A percentile compares a stretch with the other conserved stretches of the same genome.
Evolutionary conservation across 176 grass and related monocot genomes (phyloP).

Genomic region (Zizania latifolia): DNA sequence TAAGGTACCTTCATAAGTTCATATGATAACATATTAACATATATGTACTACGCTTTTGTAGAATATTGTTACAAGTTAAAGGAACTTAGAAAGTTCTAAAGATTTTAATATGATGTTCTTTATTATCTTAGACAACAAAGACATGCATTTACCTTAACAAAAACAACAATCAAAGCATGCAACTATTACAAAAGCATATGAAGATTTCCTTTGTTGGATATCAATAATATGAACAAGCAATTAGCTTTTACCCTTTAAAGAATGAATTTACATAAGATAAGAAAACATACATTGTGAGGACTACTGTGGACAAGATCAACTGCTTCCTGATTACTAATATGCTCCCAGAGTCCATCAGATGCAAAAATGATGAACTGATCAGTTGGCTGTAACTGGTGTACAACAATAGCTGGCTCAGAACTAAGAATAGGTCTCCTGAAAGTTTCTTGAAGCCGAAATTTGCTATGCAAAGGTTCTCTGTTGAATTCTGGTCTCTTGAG

Average conservation of each 20-base stretch:
- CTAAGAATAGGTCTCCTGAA: conserved; percentile 70
- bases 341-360: conserved; percentile 95
- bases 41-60: neutral
- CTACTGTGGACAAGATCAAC: conserved; percentile 69
- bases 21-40: neutral
- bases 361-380: conserved; percentile 94
- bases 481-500: conserved; percentile 90
- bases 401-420: conserved; percentile 71
- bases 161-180: neutral
- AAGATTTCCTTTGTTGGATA: neutral
- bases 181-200: conserved; percentile 15
- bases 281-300: conserved; percentile 62
- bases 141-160: neutral
- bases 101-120: neutral
- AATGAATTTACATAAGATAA: conserved; percentile 35
- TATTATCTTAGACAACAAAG: neutral
- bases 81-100: neutral
- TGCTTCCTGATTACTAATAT: conserved; percentile 83
- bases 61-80: conserved; percentile 8
- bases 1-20: neutral
- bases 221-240: conserved; percentile 9
- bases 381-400: conserved; percentile 53
- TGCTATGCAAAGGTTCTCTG: conserved; percentile 58
- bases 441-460: conserved; percentile 58
- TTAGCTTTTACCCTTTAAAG: neutral